Evolutionary conservation across 169 alveolate species (phyloP).

Genomic region (Amoebophrya sp.): DNA sequence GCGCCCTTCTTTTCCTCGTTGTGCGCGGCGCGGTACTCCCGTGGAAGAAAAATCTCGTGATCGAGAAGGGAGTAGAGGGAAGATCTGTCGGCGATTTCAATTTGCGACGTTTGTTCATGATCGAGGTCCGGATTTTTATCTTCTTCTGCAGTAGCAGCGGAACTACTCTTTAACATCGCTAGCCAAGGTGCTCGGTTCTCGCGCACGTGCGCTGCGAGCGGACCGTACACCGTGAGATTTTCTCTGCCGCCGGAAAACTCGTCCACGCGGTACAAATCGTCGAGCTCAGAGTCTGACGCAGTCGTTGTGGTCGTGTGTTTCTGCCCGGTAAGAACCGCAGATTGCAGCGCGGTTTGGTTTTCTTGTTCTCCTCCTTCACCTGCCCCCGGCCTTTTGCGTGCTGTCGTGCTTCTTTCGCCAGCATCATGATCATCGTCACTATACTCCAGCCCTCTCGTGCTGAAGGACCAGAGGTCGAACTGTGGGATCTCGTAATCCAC

Average conservation of each 20-base stretch:
- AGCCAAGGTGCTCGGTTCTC: neutral
- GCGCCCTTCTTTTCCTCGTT: constrained; percentile 6
- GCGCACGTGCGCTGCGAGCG: neutral
- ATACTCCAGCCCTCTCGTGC: neutral
- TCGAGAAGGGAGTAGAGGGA: neutral
- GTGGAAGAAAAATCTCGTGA: neutral
- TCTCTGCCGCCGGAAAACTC: neutral
- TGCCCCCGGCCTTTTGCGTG: too few relatives aligned
- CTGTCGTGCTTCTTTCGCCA: neutral
- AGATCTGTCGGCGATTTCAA: neutral
- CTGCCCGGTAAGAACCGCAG: too few relatives aligned
- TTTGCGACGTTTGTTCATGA: neutral
- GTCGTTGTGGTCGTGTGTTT: neutral
- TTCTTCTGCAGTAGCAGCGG: too few relatives aligned
- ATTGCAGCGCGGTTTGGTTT: too few relatives aligned
- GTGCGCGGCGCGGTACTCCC: neutral
- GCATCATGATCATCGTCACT: neutral
- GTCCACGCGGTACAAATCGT: neutral
- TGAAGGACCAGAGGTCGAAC: neutral
- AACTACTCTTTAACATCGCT: neutral
- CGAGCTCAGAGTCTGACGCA: neutral
- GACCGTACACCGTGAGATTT: neutral
- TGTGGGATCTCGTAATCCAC: constrained; percentile 11
- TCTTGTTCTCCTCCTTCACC: too few relatives aligned
- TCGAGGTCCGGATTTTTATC: neutral